Base-by-base conservation (phyloP, 345 rosid genomes). In the Mangifera indica region DNA sequence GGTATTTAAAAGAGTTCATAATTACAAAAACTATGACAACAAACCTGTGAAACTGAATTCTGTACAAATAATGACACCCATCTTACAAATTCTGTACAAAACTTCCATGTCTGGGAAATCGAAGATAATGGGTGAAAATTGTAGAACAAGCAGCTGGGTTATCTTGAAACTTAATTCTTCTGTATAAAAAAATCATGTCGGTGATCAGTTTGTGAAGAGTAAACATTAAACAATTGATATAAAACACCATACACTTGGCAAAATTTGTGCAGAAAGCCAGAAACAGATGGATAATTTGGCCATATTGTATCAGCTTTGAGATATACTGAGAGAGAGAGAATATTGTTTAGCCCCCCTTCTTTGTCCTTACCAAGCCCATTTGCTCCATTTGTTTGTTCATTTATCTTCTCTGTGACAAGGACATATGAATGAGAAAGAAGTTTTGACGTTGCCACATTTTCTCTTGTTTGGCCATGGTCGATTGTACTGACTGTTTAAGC, bases 131-230 rank as follows among this genome's bases (percentile, higher is more conserved):
- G 48, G 42, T 18, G 26, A 34, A 29, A 48, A 32, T 15, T 2
- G 10, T 10, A 17, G 2, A n/a, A 60, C 52, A 34, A 10, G 37
- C 60, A 49, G 63, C 13, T 73, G 25, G 25, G 53, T 9, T 70
- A 26, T 64, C 77, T 64, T 69, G 67, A 22, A 65, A 59, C 54
- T 65, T 61, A 51, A 15, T 70, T 66, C 48, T 56, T 40, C 26
- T 54, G 37, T 60, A 56, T 34, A 45, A 10, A n/a, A n/a, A n/a
- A 56, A 22, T 65, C 40, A 53, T 57, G 71, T 72, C 63, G 75
- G 51, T 69, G 72, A 8, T 61, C 76, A 25, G 32, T 20, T 60
- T 37, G 37, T 53, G 34, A 11, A 49, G 22, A 46, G 21, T 46
- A 15, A n/a, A n/a, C n/a, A n/a, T n/a, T n/a, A n/a, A 25, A 46